Base-by-base conservation (phyloP, 108 stramenopile genomes). In the Aurantiochytrium sp. region DNA sequence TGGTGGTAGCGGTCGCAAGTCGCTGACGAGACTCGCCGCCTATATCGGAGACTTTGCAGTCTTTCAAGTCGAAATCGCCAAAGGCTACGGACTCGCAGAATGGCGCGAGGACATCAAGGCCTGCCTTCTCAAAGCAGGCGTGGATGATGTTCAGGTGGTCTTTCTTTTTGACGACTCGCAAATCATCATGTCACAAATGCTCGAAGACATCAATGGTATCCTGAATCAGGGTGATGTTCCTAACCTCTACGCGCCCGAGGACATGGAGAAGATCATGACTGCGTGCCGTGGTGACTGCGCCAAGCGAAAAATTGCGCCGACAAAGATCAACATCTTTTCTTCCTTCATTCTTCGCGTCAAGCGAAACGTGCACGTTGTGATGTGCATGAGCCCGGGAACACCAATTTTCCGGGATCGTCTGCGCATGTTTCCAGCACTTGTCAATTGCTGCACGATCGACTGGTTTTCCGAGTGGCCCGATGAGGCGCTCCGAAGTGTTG, bases 391-490 rank as follows among this genome's bases (percentile, higher is more conserved):
- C n/a, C 95, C 95, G 44, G 72, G 94, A 12, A 94, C 94, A 3
- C 92, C 93, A 16, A 91, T 92, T 4, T 95, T 95, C 91, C 88
- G 95, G 12, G 93, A 95, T 45, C 60, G 94, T 58, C 91, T 95
- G 69, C 57, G 94, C 21, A 94, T 93, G 92, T 95, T 95, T 69
- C 95, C 95, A 2, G 45, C 90, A 0, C 72, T 92, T 29, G 92
- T 92, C 42, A 92, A 92, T 72, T 92, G 90, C 89, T 88, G 89
- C 59, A 95, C 95, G 25, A 95, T 95, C 73, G 94, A 95, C 90
- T 95, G 95, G 95, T 95, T 95, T 88, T 91, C 93, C 2, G 93
- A 95, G 44, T 95, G 95, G 95, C 95, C 94, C 10, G 95, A 94
- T 18, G 95, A 94, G 69, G 95, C 95, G 4, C 91, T 95, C 4